A percentile compares a stretch with the other conserved stretches of the same genome.
phyloP scores from a whole-genome alignment of 495 filamentous ascomycete genomes.

The Tuber aestivum region DNA sequence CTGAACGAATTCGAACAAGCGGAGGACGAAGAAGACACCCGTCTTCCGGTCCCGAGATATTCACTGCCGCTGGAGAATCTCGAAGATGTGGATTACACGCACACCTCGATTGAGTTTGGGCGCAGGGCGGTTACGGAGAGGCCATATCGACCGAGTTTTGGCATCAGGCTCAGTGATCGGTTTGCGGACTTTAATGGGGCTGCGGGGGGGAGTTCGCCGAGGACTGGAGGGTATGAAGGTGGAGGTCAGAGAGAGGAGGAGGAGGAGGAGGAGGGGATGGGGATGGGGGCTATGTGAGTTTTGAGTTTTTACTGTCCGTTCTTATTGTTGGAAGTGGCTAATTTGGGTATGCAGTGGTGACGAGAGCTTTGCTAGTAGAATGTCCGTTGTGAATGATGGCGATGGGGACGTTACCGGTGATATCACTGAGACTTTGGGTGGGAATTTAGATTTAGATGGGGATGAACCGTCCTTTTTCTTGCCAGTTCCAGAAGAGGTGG shows the following conservation, averaged over 20 bases:
- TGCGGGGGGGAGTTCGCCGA: not conserved
- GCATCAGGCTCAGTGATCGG: conserved; percentile 16
- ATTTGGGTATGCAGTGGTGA: not conserved
- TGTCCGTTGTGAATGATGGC: conserved; percentile 16
- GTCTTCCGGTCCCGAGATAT: conserved; percentile 13
- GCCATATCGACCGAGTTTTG: conserved; percentile 18
- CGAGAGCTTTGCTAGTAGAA: conserved; percentile 1
- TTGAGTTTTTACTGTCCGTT: not conserved
- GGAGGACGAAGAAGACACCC: conserved; percentile 17
- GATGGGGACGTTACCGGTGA: conserved; percentile 26
- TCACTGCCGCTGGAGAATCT: conserved; percentile 11
- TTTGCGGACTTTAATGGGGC: conserved; percentile 19
- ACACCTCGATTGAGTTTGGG: conserved; percentile 26
- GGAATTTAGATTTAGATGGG: conserved; percentile 18
- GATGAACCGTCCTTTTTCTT: conserved; percentile 23
- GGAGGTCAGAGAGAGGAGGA: conserved; percentile 18
- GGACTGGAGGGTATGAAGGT: not conserved
- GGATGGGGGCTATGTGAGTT: conserved; percentile 4
- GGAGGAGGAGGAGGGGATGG: conserved; percentile 1
- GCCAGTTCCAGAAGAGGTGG: conserved; percentile 8
- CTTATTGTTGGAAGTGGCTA: not conserved
- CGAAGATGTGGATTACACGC: conserved; percentile 27
- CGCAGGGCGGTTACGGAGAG: conserved; percentile 29
- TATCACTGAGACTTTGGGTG: not conserved
- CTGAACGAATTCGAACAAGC: conserved; percentile 16